A percentile compares a stretch with the other conserved stretches of the same genome.
phyloP scores from a whole-genome alignment of 768 basidiomycete genomes.

The Lentinus brumalis region DNA sequence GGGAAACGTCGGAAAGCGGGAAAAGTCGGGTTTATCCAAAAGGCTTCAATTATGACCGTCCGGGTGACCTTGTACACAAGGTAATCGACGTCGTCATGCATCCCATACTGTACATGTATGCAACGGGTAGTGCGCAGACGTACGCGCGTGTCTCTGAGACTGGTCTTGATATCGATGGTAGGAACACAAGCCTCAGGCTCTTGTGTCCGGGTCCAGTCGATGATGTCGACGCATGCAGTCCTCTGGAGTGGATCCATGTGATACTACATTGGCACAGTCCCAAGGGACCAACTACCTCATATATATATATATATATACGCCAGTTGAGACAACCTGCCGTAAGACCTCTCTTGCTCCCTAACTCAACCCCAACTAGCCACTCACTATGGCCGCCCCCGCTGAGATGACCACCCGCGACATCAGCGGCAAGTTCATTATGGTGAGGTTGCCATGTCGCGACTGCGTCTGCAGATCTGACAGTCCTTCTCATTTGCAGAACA shows the following conservation, averaged over 20 bases:
- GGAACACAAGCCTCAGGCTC: not conserved
- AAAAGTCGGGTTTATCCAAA: no score
- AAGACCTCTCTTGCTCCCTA: not conserved
- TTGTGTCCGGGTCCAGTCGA: conserved; percentile 9
- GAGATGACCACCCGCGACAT: conserved; percentile 61
- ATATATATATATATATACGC: conserved; percentile 20
- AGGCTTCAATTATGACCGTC: no score
- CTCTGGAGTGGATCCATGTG: conserved; percentile 12
- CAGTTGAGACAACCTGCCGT: not conserved
- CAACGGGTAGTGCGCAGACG: no score
- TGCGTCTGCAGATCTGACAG: not conserved
- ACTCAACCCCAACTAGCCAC: no score
- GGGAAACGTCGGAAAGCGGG: no score
- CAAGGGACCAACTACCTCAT: not conserved
- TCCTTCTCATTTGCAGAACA: conserved; percentile 51
- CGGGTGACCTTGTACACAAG: no score
- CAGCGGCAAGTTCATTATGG: conserved; percentile 64
- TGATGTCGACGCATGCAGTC: conserved; percentile 2
- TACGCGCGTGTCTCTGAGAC: no score
- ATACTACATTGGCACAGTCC: not conserved
- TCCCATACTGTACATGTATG: no score
- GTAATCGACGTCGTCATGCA: no score
- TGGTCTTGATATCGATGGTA: not conserved
- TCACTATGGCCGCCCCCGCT: conserved; percentile 64
- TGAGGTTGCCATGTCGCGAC: conserved; percentile 30